phyloP scores from a whole-genome alignment of 768 basidiomycete genomes.

The Boletus rex-veris region DNA sequence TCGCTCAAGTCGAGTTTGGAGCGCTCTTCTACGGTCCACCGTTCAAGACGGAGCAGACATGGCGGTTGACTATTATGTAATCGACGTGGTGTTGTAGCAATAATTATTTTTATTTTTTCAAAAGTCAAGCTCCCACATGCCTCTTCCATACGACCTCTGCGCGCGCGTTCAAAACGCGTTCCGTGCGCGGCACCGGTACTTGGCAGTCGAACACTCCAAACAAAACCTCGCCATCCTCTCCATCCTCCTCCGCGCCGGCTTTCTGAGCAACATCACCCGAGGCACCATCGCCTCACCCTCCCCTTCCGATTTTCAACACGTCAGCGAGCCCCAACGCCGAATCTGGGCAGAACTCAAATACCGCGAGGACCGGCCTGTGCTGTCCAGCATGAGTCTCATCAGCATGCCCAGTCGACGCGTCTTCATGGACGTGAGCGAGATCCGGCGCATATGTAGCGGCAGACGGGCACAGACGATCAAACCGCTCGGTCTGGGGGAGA shows the following conservation, averaged over 20 bases:
- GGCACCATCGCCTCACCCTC: slow-evolving; percentile 66
- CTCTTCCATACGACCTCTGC: slow-evolving; percentile 82
- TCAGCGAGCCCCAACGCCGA: slow-evolving; percentile 62
- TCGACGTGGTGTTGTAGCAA: not conserved
- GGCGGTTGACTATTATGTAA: slow-evolving; percentile 35
- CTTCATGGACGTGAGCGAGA: slow-evolving; percentile 68
- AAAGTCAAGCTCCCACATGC: slow-evolving; percentile 31
- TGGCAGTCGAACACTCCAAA: slow-evolving; percentile 78
- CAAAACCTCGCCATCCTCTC: slow-evolving; percentile 91
- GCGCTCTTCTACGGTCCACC: slow-evolving; percentile 58
- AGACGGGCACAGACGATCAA: slow-evolving; percentile 74
- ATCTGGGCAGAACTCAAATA: slow-evolving; percentile 97
- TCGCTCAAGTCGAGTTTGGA: slow-evolving; percentile 63
- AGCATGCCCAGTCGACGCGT: slow-evolving; percentile 81
- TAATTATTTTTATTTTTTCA: not conserved
- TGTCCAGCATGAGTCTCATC: slow-evolving; percentile 75
- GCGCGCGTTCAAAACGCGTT: slow-evolving; percentile 91
- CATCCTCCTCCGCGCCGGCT: slow-evolving; percentile 88
- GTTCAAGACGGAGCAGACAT: slow-evolving; percentile 60
- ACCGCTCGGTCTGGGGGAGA: slow-evolving; percentile 89
- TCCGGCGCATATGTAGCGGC: slow-evolving; percentile 78
- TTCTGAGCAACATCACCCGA: slow-evolving; percentile 78
- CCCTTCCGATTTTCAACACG: slow-evolving; percentile 58
- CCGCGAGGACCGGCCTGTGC: slow-evolving; percentile 82
- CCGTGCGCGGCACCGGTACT: slow-evolving; percentile 73